Base-by-base conservation (phyloP, 2,329 filamentous ascomycete genomes). In the Pseudocercospora pini-densiflorae region DNA sequence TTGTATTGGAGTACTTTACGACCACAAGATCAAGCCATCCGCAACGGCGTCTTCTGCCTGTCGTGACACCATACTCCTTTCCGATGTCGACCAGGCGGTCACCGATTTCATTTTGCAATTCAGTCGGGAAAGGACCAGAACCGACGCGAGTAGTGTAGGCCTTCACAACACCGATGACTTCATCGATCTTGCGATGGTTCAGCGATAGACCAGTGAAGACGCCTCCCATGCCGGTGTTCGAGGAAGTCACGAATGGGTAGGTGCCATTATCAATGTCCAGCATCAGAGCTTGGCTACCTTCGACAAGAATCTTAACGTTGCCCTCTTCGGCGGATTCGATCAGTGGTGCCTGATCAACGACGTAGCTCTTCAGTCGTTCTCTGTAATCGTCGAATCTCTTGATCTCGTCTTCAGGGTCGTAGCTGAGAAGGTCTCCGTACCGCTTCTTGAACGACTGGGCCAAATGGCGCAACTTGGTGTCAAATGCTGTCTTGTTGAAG, bases 321-420 rank as follows among this genome's bases (percentile, higher is more conserved):
- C 81, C 80, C 63, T 86, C 79, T 75, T 92, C 88, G 1, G 88
- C 89, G 9, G 81, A 81, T 64, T 84, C 81, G 74, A 93, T 87
- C 62, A 91, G 86, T 45, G 86, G 83, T 29, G 91, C 85, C 66
- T 87, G 88, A 74, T 94, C 91, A 67, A 92, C 83, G 67, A 89
- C 85, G 71, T 87, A 91, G 23, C 84, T 82, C 53, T 82, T 82
- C 27, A 92, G 82, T 73, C 83, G 83, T 66, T 80, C 78, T 29
- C 87, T 84, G 76, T 88, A 88, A 40, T 82, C 81, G 75, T 87
- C 83, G 79, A 89, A 92, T 47, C 82, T 81, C 19, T 77, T 77
- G 69, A 93, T 85, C 80, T 93, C 91, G 36, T 88, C 88, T 71
- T 93, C 89, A 6, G 89, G 84, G 68, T 93, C 88, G 74, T 90